phyloP scores from a whole-genome alignment of 495 filamentous ascomycete genomes.

The Achaetomiella virescens region DNA sequence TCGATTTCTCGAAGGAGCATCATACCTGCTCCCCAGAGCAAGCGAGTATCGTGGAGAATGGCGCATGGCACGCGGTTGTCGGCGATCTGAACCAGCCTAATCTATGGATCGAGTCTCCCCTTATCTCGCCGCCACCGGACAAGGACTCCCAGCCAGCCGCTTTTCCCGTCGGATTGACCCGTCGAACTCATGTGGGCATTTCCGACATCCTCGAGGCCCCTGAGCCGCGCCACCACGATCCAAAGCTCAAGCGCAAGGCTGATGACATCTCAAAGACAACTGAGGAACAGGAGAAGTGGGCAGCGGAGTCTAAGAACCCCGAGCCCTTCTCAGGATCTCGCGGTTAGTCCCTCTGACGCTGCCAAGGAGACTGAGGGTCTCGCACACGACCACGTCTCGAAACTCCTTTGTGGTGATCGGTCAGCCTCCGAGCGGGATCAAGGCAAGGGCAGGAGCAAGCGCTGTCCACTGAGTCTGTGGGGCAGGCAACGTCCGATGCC shows the following conservation, averaged over 20 bases:
- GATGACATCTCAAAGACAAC: slow-evolving; percentile 30
- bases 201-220: slow-evolving; percentile 25
- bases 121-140: too few relatives aligned
- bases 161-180: too few relatives aligned
- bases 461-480: neutral
- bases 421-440: neutral
- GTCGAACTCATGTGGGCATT: slow-evolving; percentile 26
- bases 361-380: neutral
- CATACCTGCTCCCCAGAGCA: too few relatives aligned
- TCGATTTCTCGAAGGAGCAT: too few relatives aligned
- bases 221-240: neutral
- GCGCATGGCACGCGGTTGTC: too few relatives aligned
- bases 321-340: neutral
- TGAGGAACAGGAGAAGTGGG: slow-evolving; percentile 24
- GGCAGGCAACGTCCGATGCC: too few relatives aligned
- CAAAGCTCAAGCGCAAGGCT: slow-evolving; percentile 28
- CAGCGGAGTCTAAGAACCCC: neutral
- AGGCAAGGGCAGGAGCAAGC: neutral
- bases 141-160: neutral
- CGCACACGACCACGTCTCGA: neutral
- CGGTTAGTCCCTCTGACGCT: too few relatives aligned
- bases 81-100: too few relatives aligned
- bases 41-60: too few relatives aligned
- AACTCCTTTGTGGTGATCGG: too few relatives aligned
- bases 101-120: too few relatives aligned